A percentile compares a stretch with the other conserved stretches of the same genome.
These are phyloP conservation scores for Penicillium janthinellum DNA, from an alignment of 2,329 filamentous ascomycete species.

Conservation along the genomic window DNA sequence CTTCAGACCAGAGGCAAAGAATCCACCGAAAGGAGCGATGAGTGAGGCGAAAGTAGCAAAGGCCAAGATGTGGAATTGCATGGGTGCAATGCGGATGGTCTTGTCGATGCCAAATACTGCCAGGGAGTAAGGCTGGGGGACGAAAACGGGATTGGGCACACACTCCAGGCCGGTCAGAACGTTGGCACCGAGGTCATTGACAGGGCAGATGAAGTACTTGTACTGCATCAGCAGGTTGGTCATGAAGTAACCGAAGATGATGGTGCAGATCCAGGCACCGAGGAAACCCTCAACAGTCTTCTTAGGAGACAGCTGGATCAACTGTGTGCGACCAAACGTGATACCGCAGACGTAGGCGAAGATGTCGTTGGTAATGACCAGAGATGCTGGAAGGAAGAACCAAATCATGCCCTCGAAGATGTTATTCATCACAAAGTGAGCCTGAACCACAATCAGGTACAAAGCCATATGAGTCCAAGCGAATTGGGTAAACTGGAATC, in stretches of 20 bases:
- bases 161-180: slow-evolving; percentile 89
- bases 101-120: slow-evolving; percentile 70
- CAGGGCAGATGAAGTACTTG: slow-evolving; percentile 98
- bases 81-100: slow-evolving; percentile 76
- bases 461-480: slow-evolving; percentile 99
- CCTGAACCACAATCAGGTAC: slow-evolving; percentile 95
- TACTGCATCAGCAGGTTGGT: slow-evolving; percentile 84
- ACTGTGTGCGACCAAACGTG: slow-evolving; percentile 90
- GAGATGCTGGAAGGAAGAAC: slow-evolving; percentile 93
- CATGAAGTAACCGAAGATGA: slow-evolving; percentile 79
- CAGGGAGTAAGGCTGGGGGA: slow-evolving; percentile 72
- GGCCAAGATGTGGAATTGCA: slow-evolving; percentile 89
- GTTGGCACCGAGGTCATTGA: slow-evolving; percentile 93
- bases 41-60: slow-evolving; percentile 93
- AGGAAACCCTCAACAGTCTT: slow-evolving; percentile 99
- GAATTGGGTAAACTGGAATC: slow-evolving; percentile 98
- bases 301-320: slow-evolving; percentile 97
- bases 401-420: slow-evolving; percentile 99
- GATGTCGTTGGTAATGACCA: slow-evolving; percentile 98
- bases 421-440: slow-evolving; percentile 99
- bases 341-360: slow-evolving; percentile 98
- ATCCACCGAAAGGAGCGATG: slow-evolving; percentile 95
- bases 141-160: slow-evolving; percentile 87
- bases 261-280: slow-evolving; percentile 92
- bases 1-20: slow-evolving; percentile 97